Base-by-base conservation (phyloP, 1,284 basidiomycete species). In the Irpex sp. region DNA sequence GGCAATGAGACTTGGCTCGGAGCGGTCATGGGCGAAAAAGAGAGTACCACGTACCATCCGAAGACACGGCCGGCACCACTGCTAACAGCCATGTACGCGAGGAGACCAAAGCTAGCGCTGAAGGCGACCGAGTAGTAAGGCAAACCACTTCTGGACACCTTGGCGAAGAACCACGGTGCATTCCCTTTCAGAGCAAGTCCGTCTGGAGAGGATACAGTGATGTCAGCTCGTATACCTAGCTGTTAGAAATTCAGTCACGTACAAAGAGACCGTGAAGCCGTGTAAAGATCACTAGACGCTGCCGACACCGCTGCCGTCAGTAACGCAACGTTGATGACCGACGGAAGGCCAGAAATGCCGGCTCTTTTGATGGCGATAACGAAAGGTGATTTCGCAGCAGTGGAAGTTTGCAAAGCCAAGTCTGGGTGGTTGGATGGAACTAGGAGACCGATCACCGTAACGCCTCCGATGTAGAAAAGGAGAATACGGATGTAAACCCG, bases 231-330 rank as follows among this genome's bases (percentile, higher is more conserved):
- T 17, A 50, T 37, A 46, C 54, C 47, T 56, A 33, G 57, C 31
- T 15, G 26, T 43, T 56, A 51, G 2, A 26, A 7, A 3, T 8
- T n/a, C 47, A 4, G 4, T 5, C 17, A 77, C 88, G 71, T 64
- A 91, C 89, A 94, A 13, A 95, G 79, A 1, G 90, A 90, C 58
- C 93, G 86, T 17, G 90, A 93, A 60, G 87, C 87, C 1, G 88
- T 89, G 76, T 93, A 97, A 59, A 96, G 74, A 70, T 95, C 89
- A 67, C 89, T 91, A 46, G 88, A 91, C 1, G 90, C 92, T 4
- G 94, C 93, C 5, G 92, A 94, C 84, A 91, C 92, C 1, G 94
- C 94, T 1, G 92, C 92, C 31, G 89, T 91, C 61, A 96, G 76
- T 35, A 97, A 82, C 71, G 86, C 88, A 5, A 94, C 94, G 74